Evolutionary conservation across 495 filamentous ascomycete genomes (phyloP).

Genomic region (Lindgomyces ingoldianus): DNA sequence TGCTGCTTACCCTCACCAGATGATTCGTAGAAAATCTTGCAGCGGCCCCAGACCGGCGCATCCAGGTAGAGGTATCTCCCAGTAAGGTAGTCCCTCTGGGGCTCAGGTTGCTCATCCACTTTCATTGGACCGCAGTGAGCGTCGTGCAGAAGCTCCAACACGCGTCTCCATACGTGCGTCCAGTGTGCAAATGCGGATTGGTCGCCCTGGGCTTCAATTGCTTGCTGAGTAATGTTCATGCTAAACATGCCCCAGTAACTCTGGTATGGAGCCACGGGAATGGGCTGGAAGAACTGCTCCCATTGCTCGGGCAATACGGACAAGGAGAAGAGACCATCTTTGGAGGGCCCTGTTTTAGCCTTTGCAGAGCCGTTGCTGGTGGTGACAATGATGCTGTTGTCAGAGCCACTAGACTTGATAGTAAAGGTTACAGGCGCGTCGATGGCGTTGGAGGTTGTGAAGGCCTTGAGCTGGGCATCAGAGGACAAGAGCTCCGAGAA

Average conservation of each 20-base stretch:
- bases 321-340: slow-evolving; percentile 39
- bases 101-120: slow-evolving; percentile 26
- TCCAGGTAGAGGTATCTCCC: slow-evolving; percentile 46
- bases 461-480: slow-evolving; percentile 44
- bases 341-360: slow-evolving; percentile 30
- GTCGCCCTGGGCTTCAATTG: slow-evolving; percentile 44
- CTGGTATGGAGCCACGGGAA: slow-evolving; percentile 44
- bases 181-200: slow-evolving; percentile 43
- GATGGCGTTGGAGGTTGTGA: slow-evolving; percentile 45
- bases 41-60: slow-evolving; percentile 45
- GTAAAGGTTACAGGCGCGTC: slow-evolving; percentile 41
- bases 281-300: slow-evolving; percentile 46
- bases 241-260: slow-evolving; percentile 48
- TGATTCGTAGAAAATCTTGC: slow-evolving; percentile 48
- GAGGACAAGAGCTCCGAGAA: slow-evolving; percentile 23
- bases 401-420: slow-evolving; percentile 43
- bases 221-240: slow-evolving; percentile 49
- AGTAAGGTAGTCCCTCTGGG: slow-evolving; percentile 42
- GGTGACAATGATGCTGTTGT: slow-evolving; percentile 42
- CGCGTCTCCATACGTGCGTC: slow-evolving; percentile 47
- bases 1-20: slow-evolving; percentile 45
- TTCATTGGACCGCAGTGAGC: slow-evolving; percentile 43
- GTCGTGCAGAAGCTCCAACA: slow-evolving; percentile 46
- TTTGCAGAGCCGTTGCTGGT: slow-evolving; percentile 39
- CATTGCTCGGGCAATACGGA: slow-evolving; percentile 48